Evolutionary conservation across 495 filamentous ascomycete species (phyloP).

Genomic region (Umbilicaria muhlenbergii): DNA sequence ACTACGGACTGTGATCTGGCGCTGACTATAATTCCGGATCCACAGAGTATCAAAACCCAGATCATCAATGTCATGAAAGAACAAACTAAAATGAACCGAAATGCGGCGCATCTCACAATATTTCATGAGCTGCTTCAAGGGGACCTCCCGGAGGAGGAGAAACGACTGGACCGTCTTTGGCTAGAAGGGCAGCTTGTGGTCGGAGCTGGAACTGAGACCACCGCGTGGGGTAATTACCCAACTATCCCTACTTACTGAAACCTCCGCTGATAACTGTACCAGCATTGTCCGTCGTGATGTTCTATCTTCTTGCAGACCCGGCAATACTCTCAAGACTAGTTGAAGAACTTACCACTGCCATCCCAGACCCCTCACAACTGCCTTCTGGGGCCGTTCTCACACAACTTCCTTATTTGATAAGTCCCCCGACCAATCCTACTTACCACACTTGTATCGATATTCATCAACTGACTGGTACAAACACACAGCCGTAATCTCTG

Average conservation of each 20-base stretch:
- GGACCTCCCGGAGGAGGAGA: slow-evolving; percentile 5
- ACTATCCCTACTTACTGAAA: too few relatives aligned
- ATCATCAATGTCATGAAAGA: background rate
- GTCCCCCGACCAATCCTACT: too few relatives aligned
- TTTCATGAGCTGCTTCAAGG: slow-evolving; percentile 10
- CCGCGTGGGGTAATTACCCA: slow-evolving; percentile 13
- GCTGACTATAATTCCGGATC: background rate
- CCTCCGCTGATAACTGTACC: background rate
- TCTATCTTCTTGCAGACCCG: slow-evolving; percentile 23
- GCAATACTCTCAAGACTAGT: slow-evolving; percentile 11
- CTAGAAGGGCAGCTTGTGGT: slow-evolving; percentile 29
- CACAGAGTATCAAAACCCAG: background rate
- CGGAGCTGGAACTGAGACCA: slow-evolving; percentile 31
- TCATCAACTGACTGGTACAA: too few relatives aligned
- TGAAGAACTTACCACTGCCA: too few relatives aligned
- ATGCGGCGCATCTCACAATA: slow-evolving; percentile 5
- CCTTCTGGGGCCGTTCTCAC: too few relatives aligned
- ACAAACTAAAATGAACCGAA: background rate
- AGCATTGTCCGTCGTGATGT: slow-evolving; percentile 20
- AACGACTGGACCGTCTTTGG: slow-evolving; percentile 15
- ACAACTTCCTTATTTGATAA: too few relatives aligned
- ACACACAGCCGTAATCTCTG: slow-evolving; percentile 18
- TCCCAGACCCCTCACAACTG: too few relatives aligned
- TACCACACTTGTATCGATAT: too few relatives aligned
- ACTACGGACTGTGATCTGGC: background rate